Conservation (phyloP, 768 basidiomycete genomes). For the Lactarius quietus region DNA sequence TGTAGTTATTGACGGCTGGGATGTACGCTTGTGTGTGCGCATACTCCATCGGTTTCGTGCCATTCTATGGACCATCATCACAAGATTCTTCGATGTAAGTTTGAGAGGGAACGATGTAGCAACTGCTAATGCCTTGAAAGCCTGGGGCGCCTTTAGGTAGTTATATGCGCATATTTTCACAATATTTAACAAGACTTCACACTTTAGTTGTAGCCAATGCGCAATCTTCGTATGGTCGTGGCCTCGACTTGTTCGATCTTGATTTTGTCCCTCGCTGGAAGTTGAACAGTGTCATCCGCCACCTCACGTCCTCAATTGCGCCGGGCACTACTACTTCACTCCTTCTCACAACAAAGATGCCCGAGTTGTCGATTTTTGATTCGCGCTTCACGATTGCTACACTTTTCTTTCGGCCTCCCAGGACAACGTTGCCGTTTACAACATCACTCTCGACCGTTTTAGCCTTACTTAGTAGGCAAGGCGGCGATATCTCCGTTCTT, state of each 20-base stretch:
- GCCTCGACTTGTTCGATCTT: not conserved
- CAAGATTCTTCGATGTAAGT: slow-evolving; percentile 3
- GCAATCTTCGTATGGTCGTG: too few species aligned
- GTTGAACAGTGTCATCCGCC: not conserved
- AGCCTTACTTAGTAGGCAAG: not conserved
- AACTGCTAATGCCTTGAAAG: not conserved
- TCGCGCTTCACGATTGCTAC: not conserved
- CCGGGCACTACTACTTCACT: not conserved
- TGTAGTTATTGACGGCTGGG: slow-evolving; percentile 2
- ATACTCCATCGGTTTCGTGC: not conserved
- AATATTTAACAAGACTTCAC: not conserved
- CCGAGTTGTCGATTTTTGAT: slow-evolving; percentile 1
- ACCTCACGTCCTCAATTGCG: not conserved
- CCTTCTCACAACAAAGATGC: slow-evolving; percentile 4
- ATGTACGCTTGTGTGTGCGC: not conserved
- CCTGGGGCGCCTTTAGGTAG: not conserved
- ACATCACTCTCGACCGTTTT: not conserved
- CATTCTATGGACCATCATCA: not conserved
- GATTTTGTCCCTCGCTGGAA: slow-evolving; percentile 2
- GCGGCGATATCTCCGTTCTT: not conserved
- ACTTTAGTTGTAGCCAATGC: not conserved
- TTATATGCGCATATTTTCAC: not conserved
- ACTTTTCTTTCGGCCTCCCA: not conserved
- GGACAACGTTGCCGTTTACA: slow-evolving; percentile 5
- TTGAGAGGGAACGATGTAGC: not conserved